These are phyloP conservation scores for Brassica rapa DNA, from an alignment of 345 rosid species.

Conservation along the genomic window DNA sequence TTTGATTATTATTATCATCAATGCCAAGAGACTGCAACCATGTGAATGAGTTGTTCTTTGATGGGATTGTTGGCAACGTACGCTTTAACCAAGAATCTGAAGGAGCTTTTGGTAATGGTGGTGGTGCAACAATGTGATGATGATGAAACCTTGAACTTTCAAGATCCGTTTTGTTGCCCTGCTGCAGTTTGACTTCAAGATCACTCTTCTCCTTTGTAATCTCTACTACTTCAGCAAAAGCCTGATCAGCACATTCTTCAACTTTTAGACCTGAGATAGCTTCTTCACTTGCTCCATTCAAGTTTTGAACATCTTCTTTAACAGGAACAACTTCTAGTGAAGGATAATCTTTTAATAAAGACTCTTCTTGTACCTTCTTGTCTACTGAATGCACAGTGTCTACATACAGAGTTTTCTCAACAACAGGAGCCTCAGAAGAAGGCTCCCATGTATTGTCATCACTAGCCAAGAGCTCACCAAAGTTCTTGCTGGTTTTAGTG, in stretches of 20 bases:
- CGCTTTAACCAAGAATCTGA: conserved; percentile 89
- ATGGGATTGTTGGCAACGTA: conserved; percentile 58
- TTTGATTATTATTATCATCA: conserved; percentile 19
- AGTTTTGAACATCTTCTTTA: conserved; percentile 33
- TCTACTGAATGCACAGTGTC: conserved; percentile 55
- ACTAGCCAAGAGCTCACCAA: conserved; percentile 54
- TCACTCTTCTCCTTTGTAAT: conserved; percentile 40
- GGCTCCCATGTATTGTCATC: conserved; percentile 54
- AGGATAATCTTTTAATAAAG: neutral
- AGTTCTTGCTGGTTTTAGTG: conserved; percentile 39
- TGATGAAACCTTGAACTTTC: conserved; percentile 32
- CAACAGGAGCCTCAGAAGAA: conserved; percentile 43
- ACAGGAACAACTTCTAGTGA: conserved; percentile 34
- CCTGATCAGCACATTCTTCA: conserved; percentile 25
- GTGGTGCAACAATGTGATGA: conserved; percentile 50
- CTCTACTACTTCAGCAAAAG: conserved; percentile 19
- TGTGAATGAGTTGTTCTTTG: conserved; percentile 48
- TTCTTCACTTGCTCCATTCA: conserved; percentile 28
- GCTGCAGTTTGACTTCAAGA: conserved; percentile 38
- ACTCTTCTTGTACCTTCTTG: conserved; percentile 40
- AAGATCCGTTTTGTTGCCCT: conserved; percentile 32
- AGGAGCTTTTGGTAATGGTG: conserved; percentile 81
- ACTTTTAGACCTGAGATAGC: conserved; percentile 30
- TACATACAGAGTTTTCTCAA: conserved; percentile 78
- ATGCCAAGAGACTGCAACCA: conserved; percentile 38